Evolutionary conservation across 2,329 filamentous ascomycete species (phyloP), one percentile per base, ranked within the genome.

Genomic region (Aspergillus tubingensis): DNA sequence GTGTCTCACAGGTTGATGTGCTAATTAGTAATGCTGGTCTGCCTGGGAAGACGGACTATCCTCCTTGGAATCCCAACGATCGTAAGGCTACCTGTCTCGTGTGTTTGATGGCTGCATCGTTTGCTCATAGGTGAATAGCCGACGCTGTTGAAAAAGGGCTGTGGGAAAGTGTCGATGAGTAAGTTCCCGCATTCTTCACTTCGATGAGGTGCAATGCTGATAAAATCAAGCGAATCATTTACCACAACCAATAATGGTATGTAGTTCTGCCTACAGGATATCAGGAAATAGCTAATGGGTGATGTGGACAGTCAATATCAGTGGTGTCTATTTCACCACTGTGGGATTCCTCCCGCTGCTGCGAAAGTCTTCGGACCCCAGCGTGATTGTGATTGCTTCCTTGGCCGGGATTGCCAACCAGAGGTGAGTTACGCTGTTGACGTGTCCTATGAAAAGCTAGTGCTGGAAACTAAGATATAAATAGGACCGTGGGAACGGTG

Each of bases 231-330:
- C 17, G 39, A 43, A 2, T 19, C 15, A n/a, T 43, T 43, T 19
- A 43, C 39, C 15, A 8, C 39, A 19, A 43, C 39, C 6, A 43
- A 43, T 19, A 19, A 43, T 43, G 39, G 39, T 43, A 2, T 19
- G 39, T 2, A 19, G 6, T 3, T 3, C 27, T 43, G n/a, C 8
- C 6, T 43, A 10, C 2, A 17, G 0, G 4, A 19, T 43, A 19
- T 10, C 6, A 5, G n/a, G n/a, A 17, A 30, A 25, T 0, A 0
- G 0, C 23, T 19, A 43, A 17, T 8, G 13, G 0, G 8, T n/a
- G 5, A 8, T 19, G 7, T 10, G 17, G 7, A 11, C 10, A 43
- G 39, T 43, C 2, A 43, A 43, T n/a, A 43, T 43, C 39, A 43
- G 17, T 19, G 39, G 39, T 11, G 17, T 43, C 39, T 43, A 43